Base-by-base conservation (phyloP, 352 stramenopile species). In the Pythium folliculosum region DNA sequence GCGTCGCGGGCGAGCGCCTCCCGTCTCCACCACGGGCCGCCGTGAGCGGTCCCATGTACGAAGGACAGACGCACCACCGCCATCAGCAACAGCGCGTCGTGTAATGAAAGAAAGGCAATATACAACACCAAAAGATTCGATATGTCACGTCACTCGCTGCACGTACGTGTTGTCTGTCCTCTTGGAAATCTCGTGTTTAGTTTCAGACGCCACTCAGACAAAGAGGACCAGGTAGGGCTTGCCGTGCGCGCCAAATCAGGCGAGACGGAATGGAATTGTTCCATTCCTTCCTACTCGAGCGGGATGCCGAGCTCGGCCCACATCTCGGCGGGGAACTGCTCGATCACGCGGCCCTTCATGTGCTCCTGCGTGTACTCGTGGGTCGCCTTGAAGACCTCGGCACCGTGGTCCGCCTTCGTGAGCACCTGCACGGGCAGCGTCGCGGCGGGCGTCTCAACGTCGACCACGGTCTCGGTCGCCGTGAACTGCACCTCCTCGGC, bases 301-400 rank as follows among this genome's bases (percentile, higher is more conserved):
- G 43, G 8, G 48, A 74, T 58, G 27, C 61, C 81, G 37, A 92
- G 73, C n/a, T 89, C 80, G 3, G 72, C 63, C 84, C 82, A 92
- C n/a, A 88, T 73, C 6, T 71, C 54, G 2, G 63, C 37, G 21
- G 84, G 82, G 58, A 92, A 92, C 60, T 86, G 80, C 3, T 79
- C 75, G n/a, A 88, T 67, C 19, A 91, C 81, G 22, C 80, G 82
- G 22, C 72, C 57, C 27, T 81, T 79, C 84, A 90, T 92, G 67
- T 89, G 76, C n/a, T 60, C 37, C 48, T 92, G 76, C 22, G 82
- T 90, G 50, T 80, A 75, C 47, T 72, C 44, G 60, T 92, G 67
- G 17, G 54, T 72, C 10, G 82, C 72, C 8, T 74, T 75, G 44
- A 77, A 67, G 30, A 82, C 75, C 54, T 82, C 56, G 37, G 89